phyloP scores from a whole-genome alignment of 2,329 filamentous ascomycete species.

The Nemania abortiva region DNA sequence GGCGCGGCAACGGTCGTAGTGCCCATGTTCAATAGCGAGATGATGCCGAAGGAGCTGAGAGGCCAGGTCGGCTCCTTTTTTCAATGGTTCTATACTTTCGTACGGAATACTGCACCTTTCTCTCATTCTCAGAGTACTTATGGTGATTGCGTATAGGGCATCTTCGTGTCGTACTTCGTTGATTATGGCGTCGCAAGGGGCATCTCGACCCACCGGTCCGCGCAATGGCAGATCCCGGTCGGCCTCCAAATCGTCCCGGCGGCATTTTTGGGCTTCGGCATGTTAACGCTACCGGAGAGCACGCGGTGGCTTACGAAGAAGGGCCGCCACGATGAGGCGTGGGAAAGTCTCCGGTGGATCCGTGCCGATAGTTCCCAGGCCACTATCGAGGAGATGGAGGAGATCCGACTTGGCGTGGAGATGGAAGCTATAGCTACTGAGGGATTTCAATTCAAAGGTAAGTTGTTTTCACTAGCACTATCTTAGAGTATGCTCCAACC shows the following conservation, averaged over 20 bases:
- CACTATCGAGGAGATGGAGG: conserved; percentile 60
- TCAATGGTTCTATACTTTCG: conserved; percentile 60
- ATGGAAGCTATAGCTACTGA: conserved; percentile 59
- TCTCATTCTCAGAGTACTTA: background rate
- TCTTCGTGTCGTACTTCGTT: conserved; percentile 66
- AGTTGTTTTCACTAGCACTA: background rate
- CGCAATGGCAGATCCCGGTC: conserved; percentile 69
- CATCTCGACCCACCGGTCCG: conserved; percentile 49
- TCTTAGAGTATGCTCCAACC: background rate
- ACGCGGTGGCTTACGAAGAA: conserved; percentile 63
- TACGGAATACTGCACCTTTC: conserved; percentile 18
- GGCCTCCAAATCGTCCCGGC: conserved; percentile 64
- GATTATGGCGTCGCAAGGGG: conserved; percentile 60
- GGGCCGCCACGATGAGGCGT: conserved; percentile 59
- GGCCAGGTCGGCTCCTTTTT: conserved; percentile 64
- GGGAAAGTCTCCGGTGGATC: conserved; percentile 63
- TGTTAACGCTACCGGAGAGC: conserved; percentile 62
- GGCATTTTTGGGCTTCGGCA: conserved; percentile 60
- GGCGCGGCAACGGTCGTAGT: conserved; percentile 54
- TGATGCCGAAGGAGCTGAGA: conserved; percentile 59
- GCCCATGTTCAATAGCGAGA: conserved; percentile 57
- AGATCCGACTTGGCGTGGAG: conserved; percentile 62
- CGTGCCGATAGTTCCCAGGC: conserved; percentile 56
- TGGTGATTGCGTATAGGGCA: conserved; percentile 50
- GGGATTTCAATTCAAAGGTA: conserved; percentile 54